Conservation (phyloP, 345 rosid species). For the Lumnitzera littorea region DNA sequence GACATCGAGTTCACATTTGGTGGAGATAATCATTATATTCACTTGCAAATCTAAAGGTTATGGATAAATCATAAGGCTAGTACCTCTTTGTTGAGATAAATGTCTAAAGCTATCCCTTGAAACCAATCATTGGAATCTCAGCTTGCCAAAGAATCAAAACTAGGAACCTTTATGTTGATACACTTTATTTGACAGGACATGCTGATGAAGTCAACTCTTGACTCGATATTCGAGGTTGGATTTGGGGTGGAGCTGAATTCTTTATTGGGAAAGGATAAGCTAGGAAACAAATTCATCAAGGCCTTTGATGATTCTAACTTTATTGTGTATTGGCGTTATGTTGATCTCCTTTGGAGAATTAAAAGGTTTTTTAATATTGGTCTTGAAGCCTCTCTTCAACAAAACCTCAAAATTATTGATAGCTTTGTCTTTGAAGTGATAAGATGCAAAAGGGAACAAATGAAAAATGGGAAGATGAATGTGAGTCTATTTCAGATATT, state of each 20-base stretch:
- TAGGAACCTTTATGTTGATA: background rate
- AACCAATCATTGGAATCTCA: no score
- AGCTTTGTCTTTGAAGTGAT: conserved; percentile 26
- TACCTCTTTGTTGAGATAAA: no score
- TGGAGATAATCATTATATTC: no score
- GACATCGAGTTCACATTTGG: no score
- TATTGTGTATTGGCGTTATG: conserved; percentile 25
- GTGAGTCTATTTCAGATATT: conserved; percentile 13
- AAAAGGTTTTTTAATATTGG: conserved; percentile 32
- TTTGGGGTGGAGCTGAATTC: conserved; percentile 31
- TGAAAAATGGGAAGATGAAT: conserved; percentile 14
- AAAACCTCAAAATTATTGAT: conserved; percentile 26
- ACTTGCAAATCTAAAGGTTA: no score
- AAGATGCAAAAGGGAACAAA: conserved; percentile 21
- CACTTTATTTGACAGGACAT: conserved; percentile 21
- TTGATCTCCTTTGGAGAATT: conserved; percentile 25
- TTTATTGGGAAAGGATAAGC: conserved; percentile 20
- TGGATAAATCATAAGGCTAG: no score
- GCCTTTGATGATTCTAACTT: conserved; percentile 36
- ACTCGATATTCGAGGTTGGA: conserved; percentile 36
- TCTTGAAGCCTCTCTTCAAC: conserved; percentile 29
- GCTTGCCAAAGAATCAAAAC: no score
- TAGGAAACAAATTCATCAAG: conserved; percentile 18
- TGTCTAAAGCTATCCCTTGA: no score
- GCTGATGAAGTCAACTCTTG: conserved; percentile 31